Conservation (phyloP, 257 asterid genomes). For the Solanum pennellii region DNA sequence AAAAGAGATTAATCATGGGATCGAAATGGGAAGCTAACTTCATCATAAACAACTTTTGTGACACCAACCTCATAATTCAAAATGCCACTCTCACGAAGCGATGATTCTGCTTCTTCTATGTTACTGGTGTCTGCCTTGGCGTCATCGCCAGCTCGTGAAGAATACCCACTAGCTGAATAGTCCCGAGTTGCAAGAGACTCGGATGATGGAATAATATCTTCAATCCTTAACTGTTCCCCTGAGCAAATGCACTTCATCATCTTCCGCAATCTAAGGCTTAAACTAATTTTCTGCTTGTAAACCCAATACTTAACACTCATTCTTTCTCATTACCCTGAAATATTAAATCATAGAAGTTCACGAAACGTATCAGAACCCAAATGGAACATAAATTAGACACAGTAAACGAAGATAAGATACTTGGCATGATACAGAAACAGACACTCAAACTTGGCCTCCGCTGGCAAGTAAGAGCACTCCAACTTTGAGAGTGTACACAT, state of each 20-base stretch:
- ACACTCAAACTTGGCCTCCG: background rate
- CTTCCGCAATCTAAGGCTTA: slow-evolving; percentile 38
- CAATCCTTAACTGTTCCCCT: slow-evolving; percentile 59
- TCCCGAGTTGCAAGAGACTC: slow-evolving; percentile 92
- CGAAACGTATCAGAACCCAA: background rate
- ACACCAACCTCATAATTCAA: slow-evolving; percentile 76
- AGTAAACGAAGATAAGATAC: background rate
- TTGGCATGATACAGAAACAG: background rate
- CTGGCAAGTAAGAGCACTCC: background rate
- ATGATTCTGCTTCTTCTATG: slow-evolving; percentile 91
- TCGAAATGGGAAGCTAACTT: background rate
- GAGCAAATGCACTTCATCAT: slow-evolving; percentile 99
- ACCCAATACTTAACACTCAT: slow-evolving; percentile 81
- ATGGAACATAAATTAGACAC: background rate
- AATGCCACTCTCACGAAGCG: slow-evolving; percentile 87
- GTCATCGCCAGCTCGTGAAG: slow-evolving; percentile 82
- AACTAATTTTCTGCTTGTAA: slow-evolving; percentile 31
- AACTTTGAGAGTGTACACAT: background rate
- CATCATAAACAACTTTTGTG: background rate
- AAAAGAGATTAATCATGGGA: background rate
- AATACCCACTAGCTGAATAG: slow-evolving; percentile 80
- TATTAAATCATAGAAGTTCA: slow-evolving; percentile 13
- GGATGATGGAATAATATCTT: slow-evolving; percentile 67
- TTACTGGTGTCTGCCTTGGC: slow-evolving; percentile 57
- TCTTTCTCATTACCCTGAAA: slow-evolving; percentile 40